Conservation (phyloP, 2,329 filamentous ascomycete species). For the Botrytis pseudocinerea region DNA sequence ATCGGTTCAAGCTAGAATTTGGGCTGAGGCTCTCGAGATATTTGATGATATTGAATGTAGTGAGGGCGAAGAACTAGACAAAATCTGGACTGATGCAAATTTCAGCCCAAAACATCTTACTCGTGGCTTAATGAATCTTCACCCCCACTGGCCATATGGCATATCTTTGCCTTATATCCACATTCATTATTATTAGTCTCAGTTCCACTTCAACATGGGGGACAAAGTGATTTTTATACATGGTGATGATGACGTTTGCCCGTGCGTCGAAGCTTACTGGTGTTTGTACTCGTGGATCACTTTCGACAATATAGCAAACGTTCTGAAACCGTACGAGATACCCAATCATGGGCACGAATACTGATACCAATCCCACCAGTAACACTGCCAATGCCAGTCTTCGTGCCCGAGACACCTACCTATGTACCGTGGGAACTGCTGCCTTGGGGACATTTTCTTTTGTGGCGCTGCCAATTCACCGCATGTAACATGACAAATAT, state of each 20-base stretch:
- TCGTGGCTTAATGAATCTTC: neutral
- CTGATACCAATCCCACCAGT: neutral
- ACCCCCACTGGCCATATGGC: conserved; percentile 1
- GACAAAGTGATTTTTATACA: neutral
- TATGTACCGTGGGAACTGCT: neutral
- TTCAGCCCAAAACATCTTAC: neutral
- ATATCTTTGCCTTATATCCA: neutral
- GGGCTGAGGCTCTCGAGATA: neutral
- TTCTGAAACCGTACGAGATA: neutral
- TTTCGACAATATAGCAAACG: neutral
- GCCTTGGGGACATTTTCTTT: neutral
- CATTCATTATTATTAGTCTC: neutral
- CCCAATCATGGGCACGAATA: neutral
- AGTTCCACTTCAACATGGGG: conserved; percentile 13
- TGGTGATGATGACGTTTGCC: conserved; percentile 3
- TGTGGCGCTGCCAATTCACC: neutral
- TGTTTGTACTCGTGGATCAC: neutral
- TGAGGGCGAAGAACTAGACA: neutral
- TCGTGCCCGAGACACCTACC: neutral
- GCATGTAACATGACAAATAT: neutral
- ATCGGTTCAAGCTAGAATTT: neutral
- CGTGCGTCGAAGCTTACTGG: neutral
- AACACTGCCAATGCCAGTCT: neutral
- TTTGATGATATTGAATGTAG: neutral
- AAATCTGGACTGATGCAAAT: neutral